Conservation (phyloP, 495 filamentous ascomycete genomes). For the Astrothelium macrocarpum region DNA sequence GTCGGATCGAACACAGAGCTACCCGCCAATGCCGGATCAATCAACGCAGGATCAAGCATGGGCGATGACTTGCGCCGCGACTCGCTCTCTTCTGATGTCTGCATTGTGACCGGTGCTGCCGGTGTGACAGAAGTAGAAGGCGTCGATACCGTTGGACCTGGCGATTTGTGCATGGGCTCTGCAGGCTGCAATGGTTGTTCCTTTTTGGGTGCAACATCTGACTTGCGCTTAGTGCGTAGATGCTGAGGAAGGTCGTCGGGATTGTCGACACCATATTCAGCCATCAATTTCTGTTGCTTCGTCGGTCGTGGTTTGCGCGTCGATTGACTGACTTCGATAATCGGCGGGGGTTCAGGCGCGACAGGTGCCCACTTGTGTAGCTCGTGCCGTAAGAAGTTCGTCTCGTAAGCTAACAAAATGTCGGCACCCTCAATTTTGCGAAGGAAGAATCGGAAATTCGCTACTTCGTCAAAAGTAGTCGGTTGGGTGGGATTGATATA, state of each 20-base stretch:
- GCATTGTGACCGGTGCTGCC: background rate
- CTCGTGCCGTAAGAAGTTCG: slow-evolving; percentile 94
- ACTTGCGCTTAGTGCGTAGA: slow-evolving; percentile 55
- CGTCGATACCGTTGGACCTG: background rate
- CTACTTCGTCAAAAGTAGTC: slow-evolving; percentile 72
- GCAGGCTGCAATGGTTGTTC: slow-evolving; percentile 5
- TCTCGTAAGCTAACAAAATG: slow-evolving; percentile 83
- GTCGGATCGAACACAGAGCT: slow-evolving; percentile 1
- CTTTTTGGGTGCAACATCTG: slow-evolving; percentile 18
- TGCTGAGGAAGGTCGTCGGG: slow-evolving; percentile 80
- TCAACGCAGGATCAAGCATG: slow-evolving; percentile 3
- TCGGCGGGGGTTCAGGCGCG: slow-evolving; percentile 72
- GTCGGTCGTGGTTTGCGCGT: slow-evolving; percentile 97
- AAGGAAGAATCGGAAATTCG: slow-evolving; percentile 90
- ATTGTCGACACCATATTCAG: slow-evolving; percentile 71
- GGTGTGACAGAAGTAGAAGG: background rate
- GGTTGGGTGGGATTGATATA: slow-evolving; percentile 68
- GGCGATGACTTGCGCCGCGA: background rate
- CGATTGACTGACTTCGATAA: slow-evolving; percentile 73
- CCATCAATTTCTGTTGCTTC: slow-evolving; percentile 94
- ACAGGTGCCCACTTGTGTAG: slow-evolving; percentile 95
- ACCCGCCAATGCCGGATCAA: slow-evolving; percentile 7
- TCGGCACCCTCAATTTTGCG: slow-evolving; percentile 98
- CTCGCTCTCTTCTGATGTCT: background rate
- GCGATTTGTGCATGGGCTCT: background rate